Percentiles rank a stretch among this genome's conserved stretches.
phyloP scores from a whole-genome alignment of 1,284 basidiomycete genomes.

The Serendipita sp. region DNA sequence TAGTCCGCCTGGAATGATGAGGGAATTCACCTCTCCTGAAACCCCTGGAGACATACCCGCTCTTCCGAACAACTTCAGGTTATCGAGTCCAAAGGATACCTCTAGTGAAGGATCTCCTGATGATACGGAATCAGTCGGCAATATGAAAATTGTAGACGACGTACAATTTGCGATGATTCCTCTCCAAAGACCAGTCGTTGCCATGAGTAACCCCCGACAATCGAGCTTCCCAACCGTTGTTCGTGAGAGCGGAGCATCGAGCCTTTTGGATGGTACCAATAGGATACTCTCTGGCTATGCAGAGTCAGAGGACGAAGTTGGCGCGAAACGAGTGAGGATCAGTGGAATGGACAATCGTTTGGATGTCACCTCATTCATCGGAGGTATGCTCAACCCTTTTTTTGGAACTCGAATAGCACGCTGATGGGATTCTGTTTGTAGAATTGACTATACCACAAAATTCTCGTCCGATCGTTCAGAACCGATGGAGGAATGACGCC shows the following conservation, averaged over 20 bases:
- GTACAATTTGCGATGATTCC: slow-evolving; percentile 17
- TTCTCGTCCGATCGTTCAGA: background rate
- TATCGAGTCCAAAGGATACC: background rate
- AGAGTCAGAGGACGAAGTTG: slow-evolving; percentile 24
- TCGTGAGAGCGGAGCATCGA: slow-evolving; percentile 20
- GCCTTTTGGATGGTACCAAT: slow-evolving; percentile 16
- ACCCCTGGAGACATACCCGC: slow-evolving; percentile 6
- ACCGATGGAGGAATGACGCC: background rate
- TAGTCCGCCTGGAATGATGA: slow-evolving; percentile 34
- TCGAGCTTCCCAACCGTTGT: slow-evolving; percentile 23
- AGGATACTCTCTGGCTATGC: slow-evolving; percentile 12
- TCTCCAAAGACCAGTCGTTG: slow-evolving; percentile 19
- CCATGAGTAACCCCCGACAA: slow-evolving; percentile 9
- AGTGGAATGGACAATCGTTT: slow-evolving; percentile 36
- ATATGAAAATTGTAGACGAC: slow-evolving; percentile 14
- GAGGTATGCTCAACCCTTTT: slow-evolving; percentile 29
- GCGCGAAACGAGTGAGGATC: background rate
- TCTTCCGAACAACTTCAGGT: slow-evolving; percentile 5
- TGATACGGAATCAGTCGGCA: background rate
- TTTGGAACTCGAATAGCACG: background rate
- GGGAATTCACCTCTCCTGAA: slow-evolving; percentile 10
- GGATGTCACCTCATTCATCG: slow-evolving; percentile 64
- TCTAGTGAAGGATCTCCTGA: slow-evolving; percentile 4
- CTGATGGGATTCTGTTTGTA: background rate
- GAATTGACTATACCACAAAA: slow-evolving; percentile 3